Evolutionary conservation across 495 filamentous ascomycete species (phyloP), one percentile per base, ranked within the genome.

Genomic region (Pyronema omphalodes): DNA sequence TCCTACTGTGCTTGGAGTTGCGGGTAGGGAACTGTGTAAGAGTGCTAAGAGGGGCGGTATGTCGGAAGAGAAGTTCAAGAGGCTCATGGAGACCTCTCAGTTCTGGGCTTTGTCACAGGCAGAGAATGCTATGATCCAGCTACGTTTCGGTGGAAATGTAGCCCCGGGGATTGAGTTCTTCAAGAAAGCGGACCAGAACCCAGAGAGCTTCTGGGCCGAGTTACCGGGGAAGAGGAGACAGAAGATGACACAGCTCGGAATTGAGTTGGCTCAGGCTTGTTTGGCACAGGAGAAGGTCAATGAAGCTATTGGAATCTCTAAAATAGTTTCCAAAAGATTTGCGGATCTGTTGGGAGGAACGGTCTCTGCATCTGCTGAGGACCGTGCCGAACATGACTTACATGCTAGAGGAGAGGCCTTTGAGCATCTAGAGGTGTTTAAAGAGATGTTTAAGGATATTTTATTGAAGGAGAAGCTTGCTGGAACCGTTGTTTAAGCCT

Each of bases 71-170:
- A 23, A 35, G 29, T 36, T 50, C 11, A 34, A 34, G 19, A 23
- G 47, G 47, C 29, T 50, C 11, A 23, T 50, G 7, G 18, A 23
- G 34, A 50, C 47, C 47, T 12, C 47, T 12, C 12, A 50, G 9
- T 11, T 35, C 7, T 50, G 47, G 47, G 47, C 47, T 12, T 7
- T 50, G 29, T 35, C 12, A 12, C 11, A 12, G 36, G 47, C 47
- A 3, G 47, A 50, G 29, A 12, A 50, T 34, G 47, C 47, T 12
- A 50, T 50, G 47, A 50, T 50, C 12, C 47, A 35, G 7, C 47
- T 50, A 1, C 47, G 47, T 36, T 50, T 50, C 11, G 47, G 47
- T 12, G 29, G 36, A 8, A 36, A 36, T 50, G 47, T 50, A 8
- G 7, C 12, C 12, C 47, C 47, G 23, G 47, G 47, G 7, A 23